Evolutionary conservation across 805 yeast species (phyloP).

Genomic region (Schwanniomyces occidentalis): DNA sequence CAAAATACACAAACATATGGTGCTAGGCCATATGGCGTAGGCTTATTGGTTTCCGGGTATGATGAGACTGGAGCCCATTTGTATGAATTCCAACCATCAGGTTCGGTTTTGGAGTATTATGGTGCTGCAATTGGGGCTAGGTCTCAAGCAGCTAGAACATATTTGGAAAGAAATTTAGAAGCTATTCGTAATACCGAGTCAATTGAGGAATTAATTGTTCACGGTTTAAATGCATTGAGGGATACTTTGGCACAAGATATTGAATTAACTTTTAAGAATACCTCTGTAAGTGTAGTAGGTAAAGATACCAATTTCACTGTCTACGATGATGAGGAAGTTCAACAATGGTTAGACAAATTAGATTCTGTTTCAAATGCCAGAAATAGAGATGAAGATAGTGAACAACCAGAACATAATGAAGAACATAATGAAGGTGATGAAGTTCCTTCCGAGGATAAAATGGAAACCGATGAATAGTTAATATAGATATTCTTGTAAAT

Average conservation of each 20-base stretch:
- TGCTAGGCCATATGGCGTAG: conserved; percentile 97
- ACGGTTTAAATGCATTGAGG: conserved; percentile 86
- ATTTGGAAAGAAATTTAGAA: conserved; percentile 82
- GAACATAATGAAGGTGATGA: conserved; percentile 13
- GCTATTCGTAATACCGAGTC: conserved; percentile 57
- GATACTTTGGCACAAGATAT: conserved; percentile 95
- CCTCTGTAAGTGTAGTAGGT: conserved; percentile 93
- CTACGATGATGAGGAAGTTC: conserved; percentile 85
- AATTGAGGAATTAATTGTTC: conserved; percentile 74
- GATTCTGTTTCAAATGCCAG: conserved; percentile 65
- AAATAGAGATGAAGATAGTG: conserved; percentile 43
- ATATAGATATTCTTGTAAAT: conserved; percentile 6
- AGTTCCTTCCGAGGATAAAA: conserved; percentile 27
- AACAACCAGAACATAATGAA: conserved; percentile 35
- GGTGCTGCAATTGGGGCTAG: conserved; percentile 98
- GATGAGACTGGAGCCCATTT: conserved; percentile 95
- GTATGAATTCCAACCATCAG: conserved; percentile 94
- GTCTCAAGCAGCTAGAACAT: conserved; percentile 97
- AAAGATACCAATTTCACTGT: conserved; percentile 69
- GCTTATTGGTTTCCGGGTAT: conserved; percentile 82
- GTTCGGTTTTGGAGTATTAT: conserved; percentile 84
- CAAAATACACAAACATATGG: conserved; percentile 95
- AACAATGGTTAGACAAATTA: conserved; percentile 75
- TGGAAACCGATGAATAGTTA: conserved; percentile 39
- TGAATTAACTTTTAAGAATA: conserved; percentile 78